These are phyloP conservation scores for Lactifluus rugatus DNA, from an alignment of 768 basidiomycete species.

Conservation along the genomic window DNA sequence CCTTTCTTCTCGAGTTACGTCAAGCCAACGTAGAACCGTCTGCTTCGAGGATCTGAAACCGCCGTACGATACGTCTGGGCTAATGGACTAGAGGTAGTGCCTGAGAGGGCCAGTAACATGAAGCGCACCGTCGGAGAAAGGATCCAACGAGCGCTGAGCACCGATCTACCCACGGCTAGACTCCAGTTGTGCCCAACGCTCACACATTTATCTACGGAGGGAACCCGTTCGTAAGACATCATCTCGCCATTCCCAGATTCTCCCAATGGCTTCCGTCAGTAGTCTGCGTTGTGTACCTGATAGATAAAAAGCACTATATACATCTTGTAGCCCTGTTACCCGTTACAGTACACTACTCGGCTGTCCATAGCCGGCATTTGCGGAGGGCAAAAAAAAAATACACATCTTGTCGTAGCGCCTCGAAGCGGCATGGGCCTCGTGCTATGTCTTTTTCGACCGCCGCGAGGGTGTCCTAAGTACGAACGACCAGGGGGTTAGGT, in stretches of 20 bases:
- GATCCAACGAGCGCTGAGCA: too few relatives aligned
- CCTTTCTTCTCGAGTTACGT: too few relatives aligned
- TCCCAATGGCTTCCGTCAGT: not conserved
- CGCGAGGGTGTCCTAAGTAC: slow-evolving; percentile 1
- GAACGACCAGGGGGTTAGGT: not conserved
- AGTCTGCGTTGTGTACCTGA: not conserved
- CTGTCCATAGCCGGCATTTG: not conserved
- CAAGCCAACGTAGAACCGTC: too few relatives aligned
- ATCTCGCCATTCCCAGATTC: not conserved
- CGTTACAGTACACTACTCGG: slow-evolving; percentile 7
- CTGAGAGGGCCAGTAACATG: too few relatives aligned
- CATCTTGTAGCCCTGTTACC: not conserved
- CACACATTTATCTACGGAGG: too few relatives aligned
- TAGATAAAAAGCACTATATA: not conserved
- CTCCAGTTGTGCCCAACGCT: too few relatives aligned
- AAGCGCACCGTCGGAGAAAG: too few relatives aligned
- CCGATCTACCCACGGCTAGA: too few relatives aligned
- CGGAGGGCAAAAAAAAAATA: not conserved
- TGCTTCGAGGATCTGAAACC: too few relatives aligned
- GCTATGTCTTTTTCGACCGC: slow-evolving; percentile 6
- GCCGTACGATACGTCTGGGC: too few relatives aligned
- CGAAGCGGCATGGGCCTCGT: not conserved
- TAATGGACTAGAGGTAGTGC: too few relatives aligned
- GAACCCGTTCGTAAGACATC: not conserved
- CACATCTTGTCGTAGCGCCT: not conserved